Evolutionary conservation across 1,139 yeast species (phyloP), one percentile per base, ranked within the genome.

Genomic region (Taphrina sp.): DNA sequence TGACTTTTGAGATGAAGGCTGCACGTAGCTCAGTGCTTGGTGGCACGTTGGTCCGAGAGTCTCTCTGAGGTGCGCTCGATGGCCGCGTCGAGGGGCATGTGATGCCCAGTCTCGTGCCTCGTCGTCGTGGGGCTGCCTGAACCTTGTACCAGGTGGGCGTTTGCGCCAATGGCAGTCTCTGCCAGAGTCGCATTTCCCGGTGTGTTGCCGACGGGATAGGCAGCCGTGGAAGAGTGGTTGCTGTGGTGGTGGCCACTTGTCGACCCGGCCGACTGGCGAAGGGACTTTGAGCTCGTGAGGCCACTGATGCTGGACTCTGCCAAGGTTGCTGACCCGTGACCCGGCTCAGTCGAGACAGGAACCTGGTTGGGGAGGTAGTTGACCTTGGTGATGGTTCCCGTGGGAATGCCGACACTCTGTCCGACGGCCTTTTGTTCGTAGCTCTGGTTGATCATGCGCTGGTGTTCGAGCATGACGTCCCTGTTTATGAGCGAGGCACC

Each of bases 401-500:
- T 31, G 10, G 47, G 47, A 33, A 43, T 43, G 29, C 29, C 17
- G 19, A 31, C 38, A 14, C 31, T 38, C 20, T 31, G 36, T 3
- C 47, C 47, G 5, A 29, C 37, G 16, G 47, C 24, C 26, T 31
- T 43, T 29, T 29, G 37, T n/a, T 43, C 46, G 16, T 49, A 49
- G 46, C 41, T 33, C n/a, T 35, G 33, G 24, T 49, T 49, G 46
- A 49, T 49, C 17, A 29, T 31, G 24, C 46, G 22, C 33, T 49
- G 54, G 38, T 49, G 54, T 35, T 49, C 54, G 3, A 38, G 39
- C 46, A 29, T 20, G n/a, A 49, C 54, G 16, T 38, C 46, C 31
- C 39, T 39, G 38, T 49, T 49, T 14, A 49, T 42, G 23, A 49
- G 23, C 19, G 54, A 49, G 10, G 54, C 54, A 12, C 54, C 54